Conservation (phyloP, 169 alveolate genomes). For the Plasmodium adleri region DNA sequence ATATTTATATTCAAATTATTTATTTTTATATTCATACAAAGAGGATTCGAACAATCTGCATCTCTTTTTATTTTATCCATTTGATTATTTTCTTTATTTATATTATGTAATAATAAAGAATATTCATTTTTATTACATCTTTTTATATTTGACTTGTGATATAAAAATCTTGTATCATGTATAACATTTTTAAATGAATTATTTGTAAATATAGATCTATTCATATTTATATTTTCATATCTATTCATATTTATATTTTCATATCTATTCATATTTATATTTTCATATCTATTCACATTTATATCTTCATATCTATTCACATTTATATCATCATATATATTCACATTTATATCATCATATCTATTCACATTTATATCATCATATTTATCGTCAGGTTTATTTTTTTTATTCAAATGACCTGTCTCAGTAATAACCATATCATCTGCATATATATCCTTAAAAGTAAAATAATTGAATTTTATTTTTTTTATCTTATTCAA, state of each 20-base stretch:
- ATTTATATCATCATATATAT: background rate
- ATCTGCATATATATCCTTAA: background rate
- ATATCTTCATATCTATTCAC: too few species aligned
- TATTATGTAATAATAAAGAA: background rate
- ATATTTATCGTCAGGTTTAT: too few species aligned
- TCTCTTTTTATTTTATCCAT: background rate
- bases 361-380: too few species aligned
- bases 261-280: background rate
- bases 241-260: background rate
- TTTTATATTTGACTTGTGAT: background rate
- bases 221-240: background rate
- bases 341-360: too few species aligned
- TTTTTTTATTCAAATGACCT: too few species aligned
- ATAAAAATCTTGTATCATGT: background rate
- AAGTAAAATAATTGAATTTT: background rate
- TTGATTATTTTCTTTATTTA: background rate
- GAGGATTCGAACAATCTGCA: background rate
- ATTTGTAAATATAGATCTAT: background rate
- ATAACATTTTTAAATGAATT: background rate
- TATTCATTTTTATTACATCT: background rate
- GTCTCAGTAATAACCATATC: too few species aligned
- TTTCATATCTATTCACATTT: background rate
- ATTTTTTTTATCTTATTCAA: constrained; percentile 4
- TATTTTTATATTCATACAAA: constrained; percentile 10
- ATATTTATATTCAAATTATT: constrained; percentile 14